Evolutionary conservation across 2,329 filamentous ascomycete species (phyloP).

Genomic region (Pseudocercospora vitis): DNA sequence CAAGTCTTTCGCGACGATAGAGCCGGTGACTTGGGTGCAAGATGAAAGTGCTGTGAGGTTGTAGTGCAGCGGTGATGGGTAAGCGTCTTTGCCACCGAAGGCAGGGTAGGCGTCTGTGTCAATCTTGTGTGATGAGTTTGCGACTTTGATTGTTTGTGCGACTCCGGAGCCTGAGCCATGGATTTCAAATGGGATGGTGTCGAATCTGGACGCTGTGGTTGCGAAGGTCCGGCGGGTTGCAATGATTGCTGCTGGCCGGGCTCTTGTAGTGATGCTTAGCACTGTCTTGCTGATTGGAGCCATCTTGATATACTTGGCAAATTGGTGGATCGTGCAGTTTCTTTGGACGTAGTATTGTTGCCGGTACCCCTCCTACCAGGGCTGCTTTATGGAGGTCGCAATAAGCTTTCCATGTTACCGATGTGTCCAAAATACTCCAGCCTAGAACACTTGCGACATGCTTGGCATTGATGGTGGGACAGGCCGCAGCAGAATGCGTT

Average conservation of each 20-base stretch:
- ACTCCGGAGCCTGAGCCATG: conserved; percentile 7
- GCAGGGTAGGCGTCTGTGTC: conserved; percentile 11
- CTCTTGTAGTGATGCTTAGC: background rate
- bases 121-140: conserved; percentile 5
- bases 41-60: conserved; percentile 15
- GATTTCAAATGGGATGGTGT: conserved; percentile 13
- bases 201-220: background rate
- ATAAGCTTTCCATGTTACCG: background rate
- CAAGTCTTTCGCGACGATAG: conserved; percentile 17
- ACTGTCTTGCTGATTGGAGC: background rate
- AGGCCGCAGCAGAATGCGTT: no score
- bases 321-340: background rate
- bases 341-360: background rate
- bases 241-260: background rate
- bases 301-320: background rate
- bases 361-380: no score
- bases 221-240: background rate
- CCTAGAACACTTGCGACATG: background rate
- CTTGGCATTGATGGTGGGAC: background rate
- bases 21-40: conserved; percentile 19
- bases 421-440: background rate
- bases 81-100: conserved; percentile 15
- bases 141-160: conserved; percentile 6
- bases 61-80: conserved; percentile 20
- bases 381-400: background rate